Conservation (phyloP, 352 stramenopile genomes). For the Globisporangium nodosum region DNA sequence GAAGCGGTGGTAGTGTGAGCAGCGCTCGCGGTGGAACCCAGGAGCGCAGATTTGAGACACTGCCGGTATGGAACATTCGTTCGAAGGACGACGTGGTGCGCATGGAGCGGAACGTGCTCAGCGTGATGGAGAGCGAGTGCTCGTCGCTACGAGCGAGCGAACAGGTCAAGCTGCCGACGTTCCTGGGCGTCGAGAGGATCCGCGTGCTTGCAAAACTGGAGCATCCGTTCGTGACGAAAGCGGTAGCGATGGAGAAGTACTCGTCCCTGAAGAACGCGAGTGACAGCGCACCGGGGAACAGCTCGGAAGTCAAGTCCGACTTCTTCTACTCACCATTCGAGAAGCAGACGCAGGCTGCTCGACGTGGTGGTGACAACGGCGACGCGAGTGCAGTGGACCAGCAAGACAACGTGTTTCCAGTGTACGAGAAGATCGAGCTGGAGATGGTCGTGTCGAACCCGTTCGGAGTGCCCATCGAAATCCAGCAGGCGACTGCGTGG, state of each 20-base stretch:
- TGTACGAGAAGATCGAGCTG: conserved; percentile 52
- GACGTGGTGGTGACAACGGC: conserved; percentile 16
- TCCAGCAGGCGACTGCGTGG: conserved; percentile 61
- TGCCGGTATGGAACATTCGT: conserved; percentile 51
- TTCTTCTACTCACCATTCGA: conserved; percentile 65
- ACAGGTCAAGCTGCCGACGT: conserved; percentile 46
- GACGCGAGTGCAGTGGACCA: background rate
- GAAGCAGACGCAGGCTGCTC: conserved; percentile 16
- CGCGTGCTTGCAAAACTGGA: conserved; percentile 22
- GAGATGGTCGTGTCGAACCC: conserved; percentile 64
- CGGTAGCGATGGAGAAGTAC: conserved; percentile 30
- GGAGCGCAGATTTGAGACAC: conserved; percentile 3
- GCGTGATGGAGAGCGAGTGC: conserved; percentile 53
- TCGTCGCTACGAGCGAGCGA: conserved; percentile 39
- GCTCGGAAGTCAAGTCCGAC: conserved; percentile 18
- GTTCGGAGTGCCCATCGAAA: conserved; percentile 46
- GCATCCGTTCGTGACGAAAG: conserved; percentile 34
- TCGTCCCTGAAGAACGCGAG: background rate
- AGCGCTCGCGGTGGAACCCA: background rate
- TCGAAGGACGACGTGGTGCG: conserved; percentile 50
- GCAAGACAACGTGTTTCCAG: conserved; percentile 34
- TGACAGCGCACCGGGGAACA: background rate
- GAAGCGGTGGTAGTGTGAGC: background rate
- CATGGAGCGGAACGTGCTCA: conserved; percentile 46
- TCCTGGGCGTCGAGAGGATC: conserved; percentile 55